These are phyloP conservation scores for Cystobasidium sp. DNA, from an alignment of 1,284 basidiomycete genomes.

Conservation along the genomic window DNA sequence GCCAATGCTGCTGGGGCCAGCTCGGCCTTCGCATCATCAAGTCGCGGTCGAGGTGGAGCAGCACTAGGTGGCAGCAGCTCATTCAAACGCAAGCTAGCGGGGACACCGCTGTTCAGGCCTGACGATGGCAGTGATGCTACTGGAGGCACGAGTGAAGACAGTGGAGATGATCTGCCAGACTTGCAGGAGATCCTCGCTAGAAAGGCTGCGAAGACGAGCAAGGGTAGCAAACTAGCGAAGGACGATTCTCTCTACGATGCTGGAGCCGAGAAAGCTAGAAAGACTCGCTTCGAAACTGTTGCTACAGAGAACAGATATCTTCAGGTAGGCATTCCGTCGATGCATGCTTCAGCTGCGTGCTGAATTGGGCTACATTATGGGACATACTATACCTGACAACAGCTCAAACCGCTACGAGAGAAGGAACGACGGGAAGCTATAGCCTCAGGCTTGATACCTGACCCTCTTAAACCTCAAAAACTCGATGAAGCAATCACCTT, in stretches of 20 bases:
- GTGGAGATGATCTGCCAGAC: conserved; percentile 24
- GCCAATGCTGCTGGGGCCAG: background rate
- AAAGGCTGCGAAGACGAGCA: background rate
- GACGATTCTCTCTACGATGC: conserved; percentile 28
- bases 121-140: conserved; percentile 19
- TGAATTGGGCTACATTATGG: too few relatives aligned
- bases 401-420: conserved; percentile 66
- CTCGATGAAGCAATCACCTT: conserved; percentile 87
- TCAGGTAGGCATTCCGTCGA: conserved; percentile 1
- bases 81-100: conserved; percentile 29
- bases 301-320: conserved; percentile 40
- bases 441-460: conserved; percentile 81
- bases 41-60: conserved; percentile 12
- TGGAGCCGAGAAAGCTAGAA: conserved; percentile 37
- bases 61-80: conserved; percentile 8
- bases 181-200: background rate
- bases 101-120: conserved; percentile 24
- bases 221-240: conserved; percentile 19
- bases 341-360: too few relatives aligned
- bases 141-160: conserved; percentile 18
- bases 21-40: background rate
- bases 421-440: conserved; percentile 77
- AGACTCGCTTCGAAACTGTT: conserved; percentile 35
- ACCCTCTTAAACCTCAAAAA: conserved; percentile 74
- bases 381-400: background rate